These are phyloP conservation scores for Penicillium sp. DNA, from an alignment of 2,329 filamentous ascomycete genomes.

Conservation along the genomic window DNA sequence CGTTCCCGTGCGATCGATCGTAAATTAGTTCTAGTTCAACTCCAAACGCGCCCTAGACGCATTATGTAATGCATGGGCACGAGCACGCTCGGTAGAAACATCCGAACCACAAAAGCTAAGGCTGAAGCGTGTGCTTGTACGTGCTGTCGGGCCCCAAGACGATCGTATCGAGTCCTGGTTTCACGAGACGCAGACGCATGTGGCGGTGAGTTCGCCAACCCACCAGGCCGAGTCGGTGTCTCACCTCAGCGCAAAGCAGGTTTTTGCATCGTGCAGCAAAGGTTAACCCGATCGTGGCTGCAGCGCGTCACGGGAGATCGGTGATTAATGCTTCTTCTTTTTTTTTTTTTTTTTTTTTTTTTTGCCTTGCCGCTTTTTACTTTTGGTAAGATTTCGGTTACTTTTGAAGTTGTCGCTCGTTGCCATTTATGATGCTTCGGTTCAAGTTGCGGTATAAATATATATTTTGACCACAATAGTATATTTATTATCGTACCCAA, in stretches of 20 bases:
- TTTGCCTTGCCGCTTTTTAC: no score
- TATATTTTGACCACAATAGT: no score
- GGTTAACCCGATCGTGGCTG: conserved; percentile 8
- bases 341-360: no score
- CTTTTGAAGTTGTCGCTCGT: no score
- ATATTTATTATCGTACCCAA: no score
- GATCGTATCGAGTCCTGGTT: not conserved
- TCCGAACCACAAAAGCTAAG: not conserved
- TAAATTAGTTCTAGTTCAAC: not conserved
- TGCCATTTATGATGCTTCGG: no score
- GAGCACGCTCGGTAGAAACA: conserved; percentile 3
- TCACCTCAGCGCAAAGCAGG: conserved; percentile 12
- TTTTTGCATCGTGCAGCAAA: conserved; percentile 8
- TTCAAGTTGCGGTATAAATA: no score
- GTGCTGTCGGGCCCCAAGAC: not conserved
- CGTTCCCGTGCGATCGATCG: not conserved
- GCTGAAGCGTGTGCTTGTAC: not conserved
- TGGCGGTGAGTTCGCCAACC: conserved; percentile 13
- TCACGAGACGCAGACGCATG: conserved; percentile 13
- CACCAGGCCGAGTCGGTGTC: conserved; percentile 1
- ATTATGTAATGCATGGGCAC: conserved; percentile 1
- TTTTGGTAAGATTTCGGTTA: no score
- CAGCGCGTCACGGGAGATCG: conserved; percentile 7
- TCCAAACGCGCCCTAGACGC: not conserved
- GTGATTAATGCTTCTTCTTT: not conserved